A percentile compares a stretch with the other conserved stretches of the same genome.
These are phyloP conservation scores for Penicillium bovifimosum DNA, from an alignment of 495 filamentous ascomycete species.

Conservation along the genomic window DNA sequence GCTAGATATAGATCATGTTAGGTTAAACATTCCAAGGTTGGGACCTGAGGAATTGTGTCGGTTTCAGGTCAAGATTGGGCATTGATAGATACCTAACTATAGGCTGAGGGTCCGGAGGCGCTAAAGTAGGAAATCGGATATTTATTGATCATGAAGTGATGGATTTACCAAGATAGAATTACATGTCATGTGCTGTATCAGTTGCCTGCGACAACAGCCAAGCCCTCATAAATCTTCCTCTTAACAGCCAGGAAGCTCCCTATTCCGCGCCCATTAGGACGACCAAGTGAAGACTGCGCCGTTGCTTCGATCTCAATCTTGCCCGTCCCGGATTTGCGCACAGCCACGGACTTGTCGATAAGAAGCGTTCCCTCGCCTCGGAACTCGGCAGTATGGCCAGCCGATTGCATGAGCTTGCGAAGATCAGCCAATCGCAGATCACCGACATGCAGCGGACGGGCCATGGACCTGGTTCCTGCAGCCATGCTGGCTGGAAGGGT, in stretches of 20 bases:
- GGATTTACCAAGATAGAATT: conserved; percentile 11
- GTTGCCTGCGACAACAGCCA: conserved; percentile 72
- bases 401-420: conserved; percentile 70
- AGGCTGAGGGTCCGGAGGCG: too few relatives aligned
- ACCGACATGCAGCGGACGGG: conserved; percentile 90
- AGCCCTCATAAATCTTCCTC: conserved; percentile 73
- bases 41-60: too few relatives aligned
- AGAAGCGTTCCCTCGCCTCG: conserved; percentile 87
- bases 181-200: conserved; percentile 29
- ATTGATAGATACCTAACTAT: not conserved
- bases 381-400: conserved; percentile 87
- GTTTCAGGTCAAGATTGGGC: not conserved
- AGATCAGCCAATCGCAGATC: conserved; percentile 88
- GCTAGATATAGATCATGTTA: not conserved
- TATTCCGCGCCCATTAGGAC: conserved; percentile 29
- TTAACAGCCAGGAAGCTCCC: conserved; percentile 73
- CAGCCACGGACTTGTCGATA: conserved; percentile 80
- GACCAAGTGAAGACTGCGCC: conserved; percentile 37
- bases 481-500: conserved; percentile 70
- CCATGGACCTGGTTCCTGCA: conserved; percentile 67
- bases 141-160: conserved; percentile 4
- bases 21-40: too few relatives aligned
- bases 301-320: conserved; percentile 86
- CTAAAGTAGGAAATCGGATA: too few relatives aligned
- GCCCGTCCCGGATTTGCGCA: conserved; percentile 81